Evolutionary conservation across 495 filamentous ascomycete genomes (phyloP).

Genomic region (Trichoderma asperelloides): DNA sequence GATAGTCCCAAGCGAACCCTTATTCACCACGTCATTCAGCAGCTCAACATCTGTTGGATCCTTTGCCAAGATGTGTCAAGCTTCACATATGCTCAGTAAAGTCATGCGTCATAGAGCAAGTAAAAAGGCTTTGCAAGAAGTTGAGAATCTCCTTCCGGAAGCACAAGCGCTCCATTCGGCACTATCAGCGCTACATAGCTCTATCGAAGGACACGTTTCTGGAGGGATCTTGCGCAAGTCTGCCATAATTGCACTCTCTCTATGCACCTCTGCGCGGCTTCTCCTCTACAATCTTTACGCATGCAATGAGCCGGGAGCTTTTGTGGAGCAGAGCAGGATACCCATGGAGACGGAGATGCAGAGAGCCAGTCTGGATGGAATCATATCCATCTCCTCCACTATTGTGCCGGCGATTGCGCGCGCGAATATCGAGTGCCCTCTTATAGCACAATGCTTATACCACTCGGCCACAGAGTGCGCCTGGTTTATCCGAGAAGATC

Average conservation of each 20-base stretch:
- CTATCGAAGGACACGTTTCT: background rate
- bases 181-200: background rate
- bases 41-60: background rate
- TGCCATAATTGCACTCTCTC: background rate
- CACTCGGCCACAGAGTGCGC: background rate
- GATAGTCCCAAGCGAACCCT: background rate
- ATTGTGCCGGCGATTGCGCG: background rate
- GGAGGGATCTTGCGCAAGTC: background rate
- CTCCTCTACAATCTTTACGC: background rate
- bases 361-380: background rate
- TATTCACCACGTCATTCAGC: constrained; percentile 4
- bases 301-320: background rate
- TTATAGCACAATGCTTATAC: background rate
- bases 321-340: background rate
- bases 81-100: background rate
- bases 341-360: constrained; percentile 8
- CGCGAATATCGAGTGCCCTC: constrained; percentile 3
- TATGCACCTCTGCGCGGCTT: background rate
- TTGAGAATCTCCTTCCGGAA: background rate
- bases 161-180: background rate
- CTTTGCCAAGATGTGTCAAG: background rate
- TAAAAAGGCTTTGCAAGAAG: background rate
- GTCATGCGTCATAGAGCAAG: background rate
- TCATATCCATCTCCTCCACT: background rate
- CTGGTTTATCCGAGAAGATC: background rate